These are phyloP conservation scores for Claviceps humidiphila DNA, from an alignment of 2,329 filamentous ascomycete genomes.

Conservation along the genomic window DNA sequence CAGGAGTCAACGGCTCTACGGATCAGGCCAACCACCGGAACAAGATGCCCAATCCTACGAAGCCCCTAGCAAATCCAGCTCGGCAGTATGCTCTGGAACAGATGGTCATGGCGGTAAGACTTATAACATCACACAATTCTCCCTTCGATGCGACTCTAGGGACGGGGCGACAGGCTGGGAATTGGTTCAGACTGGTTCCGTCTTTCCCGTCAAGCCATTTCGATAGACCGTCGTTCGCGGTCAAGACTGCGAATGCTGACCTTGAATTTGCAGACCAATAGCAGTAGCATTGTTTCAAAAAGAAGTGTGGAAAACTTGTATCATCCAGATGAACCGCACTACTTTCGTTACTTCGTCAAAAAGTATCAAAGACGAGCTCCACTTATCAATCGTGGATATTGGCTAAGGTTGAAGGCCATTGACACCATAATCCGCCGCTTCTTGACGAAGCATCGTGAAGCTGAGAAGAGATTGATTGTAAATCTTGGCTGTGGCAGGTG, in stretches of 20 bases:
- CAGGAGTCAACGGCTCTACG: too few relatives aligned
- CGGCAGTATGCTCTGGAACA: slow-evolving; percentile 30
- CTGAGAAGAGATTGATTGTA: slow-evolving; percentile 57
- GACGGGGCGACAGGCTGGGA: background rate
- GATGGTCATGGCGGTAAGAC: slow-evolving; percentile 41
- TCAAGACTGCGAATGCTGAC: background rate
- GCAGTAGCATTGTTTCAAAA: slow-evolving; percentile 84
- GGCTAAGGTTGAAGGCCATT: slow-evolving; percentile 72
- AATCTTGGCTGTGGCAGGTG: slow-evolving; percentile 87
- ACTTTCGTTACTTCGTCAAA: slow-evolving; percentile 76
- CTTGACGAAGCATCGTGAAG: slow-evolving; percentile 35
- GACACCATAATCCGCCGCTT: slow-evolving; percentile 65
- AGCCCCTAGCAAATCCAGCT: slow-evolving; percentile 3
- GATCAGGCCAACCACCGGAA: background rate
- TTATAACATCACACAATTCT: background rate
- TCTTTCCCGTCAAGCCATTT: background rate
- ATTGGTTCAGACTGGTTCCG: background rate
- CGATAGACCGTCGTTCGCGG: background rate
- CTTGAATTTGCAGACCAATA: slow-evolving; percentile 53
- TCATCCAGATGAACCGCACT: slow-evolving; percentile 62
- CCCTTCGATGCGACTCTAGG: background rate
- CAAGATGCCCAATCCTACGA: background rate
- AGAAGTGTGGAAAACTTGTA: slow-evolving; percentile 85
- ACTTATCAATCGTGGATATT: slow-evolving; percentile 81
- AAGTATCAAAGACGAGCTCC: slow-evolving; percentile 76